Evolutionary conservation across 495 filamentous ascomycete species (phyloP).

Genomic region (Neurospora sp.): DNA sequence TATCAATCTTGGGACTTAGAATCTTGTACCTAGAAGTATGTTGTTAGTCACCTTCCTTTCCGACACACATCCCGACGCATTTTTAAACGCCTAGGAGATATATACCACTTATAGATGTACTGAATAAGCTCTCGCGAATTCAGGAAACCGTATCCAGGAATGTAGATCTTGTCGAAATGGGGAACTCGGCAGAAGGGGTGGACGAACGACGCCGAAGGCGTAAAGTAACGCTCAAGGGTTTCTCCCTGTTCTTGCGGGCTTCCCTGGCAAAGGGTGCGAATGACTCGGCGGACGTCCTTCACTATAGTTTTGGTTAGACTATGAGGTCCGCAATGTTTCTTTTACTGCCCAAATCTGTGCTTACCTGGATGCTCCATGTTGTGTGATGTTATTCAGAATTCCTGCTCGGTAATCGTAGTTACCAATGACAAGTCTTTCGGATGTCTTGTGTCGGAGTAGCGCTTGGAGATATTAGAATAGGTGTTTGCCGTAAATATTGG

Average conservation of each 20-base stretch:
- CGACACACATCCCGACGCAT: not conserved
- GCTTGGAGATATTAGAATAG: not conserved
- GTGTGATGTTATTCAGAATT: not conserved
- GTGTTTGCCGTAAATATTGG: not conserved
- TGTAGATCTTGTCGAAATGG: constrained; percentile 32
- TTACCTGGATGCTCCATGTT: constrained; percentile 16
- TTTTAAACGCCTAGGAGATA: not conserved
- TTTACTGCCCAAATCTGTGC: not conserved
- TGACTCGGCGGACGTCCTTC: constrained; percentile 46
- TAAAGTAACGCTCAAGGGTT: constrained; percentile 60
- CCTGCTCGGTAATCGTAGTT: not conserved
- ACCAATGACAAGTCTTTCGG: not conserved
- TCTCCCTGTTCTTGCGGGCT: constrained; percentile 50
- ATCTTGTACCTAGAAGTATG: constrained; percentile 45
- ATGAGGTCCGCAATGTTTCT: not conserved
- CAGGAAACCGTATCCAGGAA: constrained; percentile 37
- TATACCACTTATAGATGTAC: constrained; percentile 67
- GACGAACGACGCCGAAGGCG: constrained; percentile 55
- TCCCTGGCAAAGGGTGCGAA: constrained; percentile 56
- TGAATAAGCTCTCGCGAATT: constrained; percentile 52
- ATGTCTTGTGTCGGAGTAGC: not conserved
- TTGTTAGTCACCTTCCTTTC: not conserved
- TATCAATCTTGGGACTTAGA: constrained; percentile 59
- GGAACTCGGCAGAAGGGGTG: constrained; percentile 75
- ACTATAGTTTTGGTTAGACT: constrained; percentile 25